Percentiles rank a stretch among this genome's conserved stretches.
Evolutionary conservation across 768 basidiomycete genomes (phyloP).

Genomic region (Tricholoma matsutake): DNA sequence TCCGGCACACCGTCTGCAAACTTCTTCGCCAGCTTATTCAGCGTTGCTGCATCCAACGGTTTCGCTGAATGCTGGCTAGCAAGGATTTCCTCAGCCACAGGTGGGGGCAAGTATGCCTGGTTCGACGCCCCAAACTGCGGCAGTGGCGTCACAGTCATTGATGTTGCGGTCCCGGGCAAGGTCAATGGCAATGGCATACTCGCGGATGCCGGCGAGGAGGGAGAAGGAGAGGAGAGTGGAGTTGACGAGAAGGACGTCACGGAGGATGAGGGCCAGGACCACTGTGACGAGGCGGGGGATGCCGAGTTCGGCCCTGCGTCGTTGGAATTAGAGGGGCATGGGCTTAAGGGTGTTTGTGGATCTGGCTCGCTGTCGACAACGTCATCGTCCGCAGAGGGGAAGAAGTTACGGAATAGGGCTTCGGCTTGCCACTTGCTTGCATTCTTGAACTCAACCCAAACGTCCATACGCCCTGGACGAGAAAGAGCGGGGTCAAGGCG

Average conservation of each 20-base stretch:
- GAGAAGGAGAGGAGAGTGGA: slow-evolving; percentile 40
- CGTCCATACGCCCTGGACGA: slow-evolving; percentile 91
- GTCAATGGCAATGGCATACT: slow-evolving; percentile 18
- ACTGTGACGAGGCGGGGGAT: slow-evolving; percentile 30
- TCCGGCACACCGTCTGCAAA: slow-evolving; percentile 85
- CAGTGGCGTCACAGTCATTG: slow-evolving; percentile 22
- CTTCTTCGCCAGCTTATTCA: slow-evolving; percentile 66
- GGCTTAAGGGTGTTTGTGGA: slow-evolving; percentile 15
- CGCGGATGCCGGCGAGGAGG: slow-evolving; percentile 31
- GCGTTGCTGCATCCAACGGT: slow-evolving; percentile 60
- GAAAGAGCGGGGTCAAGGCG: slow-evolving; percentile 86
- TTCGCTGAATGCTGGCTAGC: slow-evolving; percentile 60
- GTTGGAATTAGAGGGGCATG: slow-evolving; percentile 1
- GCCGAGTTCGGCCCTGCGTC: slow-evolving; percentile 16
- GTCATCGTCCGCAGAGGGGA: slow-evolving; percentile 69
- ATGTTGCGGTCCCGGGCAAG: slow-evolving; percentile 13
- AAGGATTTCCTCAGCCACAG: slow-evolving; percentile 55
- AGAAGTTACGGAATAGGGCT: slow-evolving; percentile 85
- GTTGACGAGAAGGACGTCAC: slow-evolving; percentile 37
- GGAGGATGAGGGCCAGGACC: slow-evolving; percentile 14
- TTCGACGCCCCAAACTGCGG: slow-evolving; percentile 53
- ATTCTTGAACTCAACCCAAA: slow-evolving; percentile 89
- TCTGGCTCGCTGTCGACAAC: slow-evolving; percentile 17
- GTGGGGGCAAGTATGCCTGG: slow-evolving; percentile 61
- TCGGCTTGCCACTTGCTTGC: slow-evolving; percentile 85